phyloP scores from a whole-genome alignment of 257 asterid species.

The Rubia yunnanensis region DNA sequence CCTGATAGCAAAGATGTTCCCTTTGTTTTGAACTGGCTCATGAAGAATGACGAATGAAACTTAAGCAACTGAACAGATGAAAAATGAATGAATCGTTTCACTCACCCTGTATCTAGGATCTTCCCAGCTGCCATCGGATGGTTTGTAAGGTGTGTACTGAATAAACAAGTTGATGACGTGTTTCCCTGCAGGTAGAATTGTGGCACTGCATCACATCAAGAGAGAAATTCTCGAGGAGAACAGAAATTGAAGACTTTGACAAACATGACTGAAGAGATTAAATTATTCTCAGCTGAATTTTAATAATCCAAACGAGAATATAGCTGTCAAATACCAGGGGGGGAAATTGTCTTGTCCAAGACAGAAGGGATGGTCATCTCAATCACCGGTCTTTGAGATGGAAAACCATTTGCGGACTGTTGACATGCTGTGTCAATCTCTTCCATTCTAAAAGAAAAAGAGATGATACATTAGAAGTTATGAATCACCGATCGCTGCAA shows the following conservation, averaged over 20 bases:
- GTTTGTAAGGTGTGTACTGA: conserved; percentile 93
- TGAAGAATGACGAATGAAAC: conserved; percentile 3
- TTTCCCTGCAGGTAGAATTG: conserved; percentile 45
- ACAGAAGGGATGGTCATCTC: conserved; percentile 98
- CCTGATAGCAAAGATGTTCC: conserved; percentile 28
- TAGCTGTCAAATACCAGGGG: conserved; percentile 44
- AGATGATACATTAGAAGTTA: conserved; percentile 11
- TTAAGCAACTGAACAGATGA: not conserved
- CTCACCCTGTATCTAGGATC: conserved; percentile 80
- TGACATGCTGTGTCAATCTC: conserved; percentile 70
- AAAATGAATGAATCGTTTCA: not conserved
- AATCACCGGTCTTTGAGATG: conserved; percentile 77
- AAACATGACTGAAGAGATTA: not conserved
- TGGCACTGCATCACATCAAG: not conserved
- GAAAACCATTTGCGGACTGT: conserved; percentile 69
- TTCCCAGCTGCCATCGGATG: conserved; percentile 88
- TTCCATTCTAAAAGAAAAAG: conserved; percentile 51
- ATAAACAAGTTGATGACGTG: conserved; percentile 83
- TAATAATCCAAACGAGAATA: not conserved
- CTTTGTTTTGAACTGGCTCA: conserved; percentile 6
- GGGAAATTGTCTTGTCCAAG: conserved; percentile 81
- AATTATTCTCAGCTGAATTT: not conserved
- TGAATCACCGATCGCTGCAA: too few relatives aligned
- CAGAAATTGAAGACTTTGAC: not conserved
- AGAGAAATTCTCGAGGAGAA: not conserved